Conservation (phyloP, 805 yeast species). For the Candida insectorum region DNA sequence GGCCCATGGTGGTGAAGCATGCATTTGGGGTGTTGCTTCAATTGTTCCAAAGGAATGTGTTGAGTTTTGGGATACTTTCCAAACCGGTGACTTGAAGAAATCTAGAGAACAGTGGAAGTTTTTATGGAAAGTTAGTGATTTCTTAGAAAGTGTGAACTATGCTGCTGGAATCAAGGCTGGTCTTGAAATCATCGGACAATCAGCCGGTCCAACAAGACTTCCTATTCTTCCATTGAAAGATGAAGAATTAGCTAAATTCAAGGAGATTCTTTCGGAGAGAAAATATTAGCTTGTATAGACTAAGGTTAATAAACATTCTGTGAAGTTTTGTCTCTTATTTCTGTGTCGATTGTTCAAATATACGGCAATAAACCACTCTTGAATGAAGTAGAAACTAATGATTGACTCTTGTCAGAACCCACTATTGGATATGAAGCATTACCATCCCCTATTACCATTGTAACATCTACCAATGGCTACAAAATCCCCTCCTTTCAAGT, state of each 20-base stretch:
- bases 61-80: slow-evolving; percentile 11
- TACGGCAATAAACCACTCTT: neutral
- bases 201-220: slow-evolving; percentile 13
- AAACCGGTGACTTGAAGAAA: slow-evolving; percentile 7
- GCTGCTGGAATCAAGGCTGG: slow-evolving; percentile 15
- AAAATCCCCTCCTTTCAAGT: no score
- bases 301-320: neutral
- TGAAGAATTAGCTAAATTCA: slow-evolving; percentile 8
- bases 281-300: slow-evolving; percentile 8
- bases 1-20: slow-evolving; percentile 12
- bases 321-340: neutral
- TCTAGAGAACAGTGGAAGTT: slow-evolving; percentile 15
- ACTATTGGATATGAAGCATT: no score
- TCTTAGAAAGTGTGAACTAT: slow-evolving; percentile 12
- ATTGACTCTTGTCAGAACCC: no score
- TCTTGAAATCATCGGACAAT: slow-evolving; percentile 11
- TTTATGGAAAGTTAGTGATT: slow-evolving; percentile 13
- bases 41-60: slow-evolving; percentile 14
- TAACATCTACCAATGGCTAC: no score
- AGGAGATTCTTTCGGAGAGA: slow-evolving; percentile 9
- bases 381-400: no score
- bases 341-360: neutral
- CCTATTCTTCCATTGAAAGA: slow-evolving; percentile 12
- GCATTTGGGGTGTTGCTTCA: slow-evolving; percentile 14
- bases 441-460: no score